Evolutionary conservation across 345 rosid species (phyloP), one percentile per base, ranked within the genome.

Genomic region (Euphorbia pulcherrima): DNA sequence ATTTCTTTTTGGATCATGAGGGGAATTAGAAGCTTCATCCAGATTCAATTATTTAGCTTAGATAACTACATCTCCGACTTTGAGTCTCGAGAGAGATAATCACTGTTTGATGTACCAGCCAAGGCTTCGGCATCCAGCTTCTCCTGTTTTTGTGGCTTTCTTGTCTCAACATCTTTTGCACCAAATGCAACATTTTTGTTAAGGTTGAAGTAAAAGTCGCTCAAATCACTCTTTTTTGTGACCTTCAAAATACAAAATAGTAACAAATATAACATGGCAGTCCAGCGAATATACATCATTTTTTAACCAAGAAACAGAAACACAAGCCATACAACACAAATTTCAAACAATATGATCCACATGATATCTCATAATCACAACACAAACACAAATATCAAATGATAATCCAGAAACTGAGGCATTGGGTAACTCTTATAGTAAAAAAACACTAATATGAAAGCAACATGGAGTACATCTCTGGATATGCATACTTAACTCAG

Each of bases 101-200:
- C n/a, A n/a, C n/a, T n/a, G n/a, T n/a, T n/a, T n/a, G n/a, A n/a
- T n/a, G n/a, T n/a, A n/a, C n/a, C n/a, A n/a, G n/a, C n/a, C n/a
- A n/a, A n/a, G n/a, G n/a, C n/a, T n/a, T n/a, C 57, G 65, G 78
- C 80, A 71, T 76, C 76, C 58, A n/a, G n/a, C n/a, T n/a, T n/a
- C n/a, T n/a, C 62, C 2, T 73, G 74, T 50, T 23, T 82, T 79
- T 84, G 81, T 68, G 73, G 78, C 75, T 83, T 80, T 78, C 56
- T 83, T 50, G 73, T 78, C 62, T 75, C 75, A 0, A 30, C 5
- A 27, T 79, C 87, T 26, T 79, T 69, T 20, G 85, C 88, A 66
- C 97, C 97, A 79, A 80, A 88, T 0, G 96, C 99, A 20, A 91
- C 89, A 65, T 91, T 91, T 77, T 91, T 88, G n/a, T n/a, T n/a